Conservation (phyloP, 805 yeast genomes). For the Nakazawaea ishiwadae region DNA sequence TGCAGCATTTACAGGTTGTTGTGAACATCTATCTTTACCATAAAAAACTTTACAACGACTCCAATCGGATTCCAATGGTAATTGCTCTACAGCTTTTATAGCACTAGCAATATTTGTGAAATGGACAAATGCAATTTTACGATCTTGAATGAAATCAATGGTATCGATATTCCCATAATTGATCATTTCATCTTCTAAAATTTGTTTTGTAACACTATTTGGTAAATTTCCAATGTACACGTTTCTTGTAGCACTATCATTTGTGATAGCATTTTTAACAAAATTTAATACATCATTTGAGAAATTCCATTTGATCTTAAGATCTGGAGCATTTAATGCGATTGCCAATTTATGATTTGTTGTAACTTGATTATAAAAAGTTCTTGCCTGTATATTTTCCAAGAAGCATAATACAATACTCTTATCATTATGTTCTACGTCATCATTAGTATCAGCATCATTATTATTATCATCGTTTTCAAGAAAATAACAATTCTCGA, state of each 20-base stretch:
- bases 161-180: conserved; percentile 39
- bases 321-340: conserved; percentile 31
- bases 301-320: conserved; percentile 28
- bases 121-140: conserved; percentile 27
- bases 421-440: conserved; percentile 17
- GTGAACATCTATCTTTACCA: conserved; percentile 22
- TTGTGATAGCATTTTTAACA: conserved; percentile 23
- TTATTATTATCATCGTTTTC: conserved; percentile 20
- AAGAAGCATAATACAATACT: conserved; percentile 22
- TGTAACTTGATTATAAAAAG: conserved; percentile 18
- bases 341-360: conserved; percentile 17
- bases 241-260: conserved; percentile 24
- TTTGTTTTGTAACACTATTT: conserved; percentile 17
- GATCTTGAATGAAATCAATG: conserved; percentile 21
- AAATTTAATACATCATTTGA: conserved; percentile 21
- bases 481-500: conserved; percentile 50
- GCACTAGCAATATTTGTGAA: conserved; percentile 43
- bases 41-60: conserved; percentile 23
- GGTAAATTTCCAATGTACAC: conserved; percentile 23
- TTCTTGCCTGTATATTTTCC: conserved; percentile 17
- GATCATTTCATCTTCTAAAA: conserved; percentile 26
- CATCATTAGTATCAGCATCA: too few relatives aligned
- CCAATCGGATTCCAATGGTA: conserved; percentile 22
- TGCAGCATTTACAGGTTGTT: neutral
- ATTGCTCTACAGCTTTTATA: conserved; percentile 37